Evolutionary conservation across 2,329 filamentous ascomycete species (phyloP).

Genomic region (Epicoccum nigrum): DNA sequence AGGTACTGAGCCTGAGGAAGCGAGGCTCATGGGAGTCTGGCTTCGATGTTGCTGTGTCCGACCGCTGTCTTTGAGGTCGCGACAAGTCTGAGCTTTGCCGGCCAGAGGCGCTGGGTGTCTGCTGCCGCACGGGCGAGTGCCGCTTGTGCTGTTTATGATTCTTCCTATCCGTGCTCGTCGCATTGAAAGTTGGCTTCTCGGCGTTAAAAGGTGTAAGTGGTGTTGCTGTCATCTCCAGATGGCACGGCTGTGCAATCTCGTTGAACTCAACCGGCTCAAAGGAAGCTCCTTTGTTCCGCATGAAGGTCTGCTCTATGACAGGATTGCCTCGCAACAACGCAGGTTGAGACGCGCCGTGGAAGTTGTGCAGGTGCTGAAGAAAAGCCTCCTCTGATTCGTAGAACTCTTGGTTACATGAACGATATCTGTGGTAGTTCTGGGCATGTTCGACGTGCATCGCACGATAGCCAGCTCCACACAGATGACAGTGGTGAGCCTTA

Average conservation of each 20-base stretch:
- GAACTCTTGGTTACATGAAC: slow-evolving; percentile 42
- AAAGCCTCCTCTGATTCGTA: slow-evolving; percentile 44
- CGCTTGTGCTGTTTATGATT: slow-evolving; percentile 7
- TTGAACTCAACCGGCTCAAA: slow-evolving; percentile 46
- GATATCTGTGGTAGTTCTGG: slow-evolving; percentile 41
- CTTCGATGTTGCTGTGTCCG: slow-evolving; percentile 24
- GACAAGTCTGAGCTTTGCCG: background rate
- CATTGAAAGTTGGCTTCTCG: slow-evolving; percentile 9
- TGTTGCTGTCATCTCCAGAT: slow-evolving; percentile 29
- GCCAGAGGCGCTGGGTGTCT: no score
- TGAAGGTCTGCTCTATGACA: slow-evolving; percentile 44
- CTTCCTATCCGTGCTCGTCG: background rate
- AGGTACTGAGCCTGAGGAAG: slow-evolving; percentile 42
- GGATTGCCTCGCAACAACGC: slow-evolving; percentile 32
- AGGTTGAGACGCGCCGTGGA: slow-evolving; percentile 39
- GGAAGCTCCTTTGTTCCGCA: slow-evolving; percentile 43
- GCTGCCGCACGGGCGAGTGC: no score
- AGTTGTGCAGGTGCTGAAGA: slow-evolving; percentile 43
- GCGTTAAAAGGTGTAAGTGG: slow-evolving; percentile 37
- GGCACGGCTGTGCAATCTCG: slow-evolving; percentile 40
- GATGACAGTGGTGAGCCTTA: slow-evolving; percentile 45
- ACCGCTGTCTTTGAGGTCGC: slow-evolving; percentile 28
- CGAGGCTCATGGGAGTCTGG: slow-evolving; percentile 31
- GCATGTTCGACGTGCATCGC: slow-evolving; percentile 43
- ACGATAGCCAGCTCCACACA: slow-evolving; percentile 43